These are phyloP conservation scores for Emericellopsis cladophorae DNA, from an alignment of 2,329 filamentous ascomycete genomes.

Conservation along the genomic window DNA sequence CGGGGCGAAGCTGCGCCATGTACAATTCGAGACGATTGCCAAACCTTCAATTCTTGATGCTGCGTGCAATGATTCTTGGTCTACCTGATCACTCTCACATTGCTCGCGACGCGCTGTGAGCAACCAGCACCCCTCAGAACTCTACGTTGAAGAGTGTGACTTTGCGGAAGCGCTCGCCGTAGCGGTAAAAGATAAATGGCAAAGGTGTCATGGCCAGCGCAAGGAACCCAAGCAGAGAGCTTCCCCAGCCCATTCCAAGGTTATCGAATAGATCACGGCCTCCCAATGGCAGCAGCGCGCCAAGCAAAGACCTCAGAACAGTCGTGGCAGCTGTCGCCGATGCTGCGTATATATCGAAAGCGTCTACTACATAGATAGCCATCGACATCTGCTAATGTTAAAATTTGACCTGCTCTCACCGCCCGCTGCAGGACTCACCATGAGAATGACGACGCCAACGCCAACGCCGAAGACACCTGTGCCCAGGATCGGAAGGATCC, in stretches of 20 bases:
- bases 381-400: slow-evolving; percentile 18
- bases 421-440: slow-evolving; percentile 3
- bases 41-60: too few species aligned
- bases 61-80: too few species aligned
- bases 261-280: slow-evolving; percentile 24
- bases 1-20: too few species aligned
- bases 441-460: slow-evolving; percentile 18
- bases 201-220: slow-evolving; percentile 23
- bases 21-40: too few species aligned
- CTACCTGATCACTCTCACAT: too few species aligned
- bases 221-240: slow-evolving; percentile 24
- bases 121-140: neutral
- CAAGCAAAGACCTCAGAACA: slow-evolving; percentile 41
- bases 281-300: slow-evolving; percentile 45
- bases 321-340: slow-evolving; percentile 42
- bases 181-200: slow-evolving; percentile 22
- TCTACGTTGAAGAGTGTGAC: neutral
- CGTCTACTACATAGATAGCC: slow-evolving; percentile 47
- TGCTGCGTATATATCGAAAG: slow-evolving; percentile 23
- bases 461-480: slow-evolving; percentile 27
- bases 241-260: slow-evolving; percentile 31
- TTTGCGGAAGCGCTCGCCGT: slow-evolving; percentile 22
- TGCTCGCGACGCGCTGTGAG: too few species aligned
- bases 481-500: slow-evolving; percentile 34
- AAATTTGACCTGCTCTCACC: neutral